These are phyloP conservation scores for Tylopilus rubrobrunneus DNA, from an alignment of 768 basidiomycete genomes.

Conservation along the genomic window DNA sequence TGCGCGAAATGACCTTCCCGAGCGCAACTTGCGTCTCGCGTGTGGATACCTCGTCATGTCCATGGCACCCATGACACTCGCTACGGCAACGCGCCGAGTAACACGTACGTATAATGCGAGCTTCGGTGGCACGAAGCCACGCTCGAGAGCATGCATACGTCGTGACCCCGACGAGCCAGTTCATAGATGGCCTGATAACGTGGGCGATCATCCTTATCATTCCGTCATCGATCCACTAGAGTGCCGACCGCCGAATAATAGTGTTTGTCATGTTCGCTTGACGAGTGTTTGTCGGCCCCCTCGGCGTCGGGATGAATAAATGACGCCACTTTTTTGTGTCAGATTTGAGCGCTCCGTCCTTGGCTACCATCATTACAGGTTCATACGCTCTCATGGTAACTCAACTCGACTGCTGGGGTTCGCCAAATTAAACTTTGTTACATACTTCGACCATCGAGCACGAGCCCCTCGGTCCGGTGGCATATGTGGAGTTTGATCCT, in stretches of 20 bases:
- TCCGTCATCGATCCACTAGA: no score
- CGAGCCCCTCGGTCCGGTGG: not conserved
- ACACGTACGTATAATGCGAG: conserved; percentile 2
- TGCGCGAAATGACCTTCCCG: not conserved
- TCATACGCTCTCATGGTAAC: conserved; percentile 8
- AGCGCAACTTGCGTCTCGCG: not conserved
- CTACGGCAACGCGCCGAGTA: conserved; percentile 11
- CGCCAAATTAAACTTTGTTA: conserved; percentile 16
- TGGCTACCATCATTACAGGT: conserved; percentile 18
- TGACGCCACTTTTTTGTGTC: not conserved
- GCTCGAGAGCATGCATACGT: not conserved
- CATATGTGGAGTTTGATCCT: no score
- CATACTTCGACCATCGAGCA: not conserved
- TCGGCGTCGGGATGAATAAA: not conserved
- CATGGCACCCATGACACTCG: not conserved
- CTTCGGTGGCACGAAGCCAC: conserved; percentile 1
- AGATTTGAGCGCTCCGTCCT: not conserved
- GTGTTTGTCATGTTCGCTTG: not conserved
- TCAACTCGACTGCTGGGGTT: not conserved
- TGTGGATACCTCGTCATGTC: not conserved
- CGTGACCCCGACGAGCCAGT: not conserved
- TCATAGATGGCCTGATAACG: conserved; percentile 13
- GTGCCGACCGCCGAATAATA: no score
- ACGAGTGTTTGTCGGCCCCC: not conserved
- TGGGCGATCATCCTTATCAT: no score